Conservation (phyloP, 148 eudicot genomes). For the Amaranthus cruentus region DNA sequence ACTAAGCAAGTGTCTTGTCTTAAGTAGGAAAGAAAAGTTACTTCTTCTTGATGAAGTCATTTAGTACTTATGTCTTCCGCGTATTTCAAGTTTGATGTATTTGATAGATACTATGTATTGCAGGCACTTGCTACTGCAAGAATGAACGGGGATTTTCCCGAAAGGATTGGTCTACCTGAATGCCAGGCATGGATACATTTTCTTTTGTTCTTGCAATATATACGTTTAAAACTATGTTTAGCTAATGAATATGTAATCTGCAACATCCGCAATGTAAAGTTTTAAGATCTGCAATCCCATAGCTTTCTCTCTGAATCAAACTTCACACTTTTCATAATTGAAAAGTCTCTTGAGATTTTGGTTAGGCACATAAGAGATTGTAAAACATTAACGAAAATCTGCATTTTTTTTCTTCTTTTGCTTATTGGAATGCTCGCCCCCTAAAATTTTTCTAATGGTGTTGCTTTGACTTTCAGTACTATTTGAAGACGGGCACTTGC, state of each 20-base stretch:
- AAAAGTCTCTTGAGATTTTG: no score
- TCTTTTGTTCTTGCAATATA: neutral
- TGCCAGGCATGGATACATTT: slow-evolving; percentile 66
- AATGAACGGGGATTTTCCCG: slow-evolving; percentile 95
- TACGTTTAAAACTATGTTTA: neutral
- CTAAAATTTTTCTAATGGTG: neutral
- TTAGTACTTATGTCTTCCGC: slow-evolving; percentile 1
- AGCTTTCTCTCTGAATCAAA: no score
- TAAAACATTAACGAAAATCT: no score
- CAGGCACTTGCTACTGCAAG: slow-evolving; percentile 89
- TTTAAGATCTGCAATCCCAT: no score
- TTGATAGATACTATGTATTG: slow-evolving; percentile 29
- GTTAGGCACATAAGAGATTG: no score
- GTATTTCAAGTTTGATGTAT: slow-evolving; percentile 17
- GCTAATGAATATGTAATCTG: neutral
- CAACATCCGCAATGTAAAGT: no score
- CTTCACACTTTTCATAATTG: no score
- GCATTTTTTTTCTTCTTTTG: no score
- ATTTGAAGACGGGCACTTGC: slow-evolving; percentile 89
- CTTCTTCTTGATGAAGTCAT: neutral
- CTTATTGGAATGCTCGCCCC: no score
- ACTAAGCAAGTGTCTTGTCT: slow-evolving; percentile 2
- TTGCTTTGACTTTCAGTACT: slow-evolving; percentile 50
- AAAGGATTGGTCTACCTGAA: slow-evolving; percentile 90
- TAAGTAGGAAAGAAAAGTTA: slow-evolving; percentile 1